Base-by-base conservation (phyloP, 768 basidiomycete genomes). In the Leccinum disarticulatum region DNA sequence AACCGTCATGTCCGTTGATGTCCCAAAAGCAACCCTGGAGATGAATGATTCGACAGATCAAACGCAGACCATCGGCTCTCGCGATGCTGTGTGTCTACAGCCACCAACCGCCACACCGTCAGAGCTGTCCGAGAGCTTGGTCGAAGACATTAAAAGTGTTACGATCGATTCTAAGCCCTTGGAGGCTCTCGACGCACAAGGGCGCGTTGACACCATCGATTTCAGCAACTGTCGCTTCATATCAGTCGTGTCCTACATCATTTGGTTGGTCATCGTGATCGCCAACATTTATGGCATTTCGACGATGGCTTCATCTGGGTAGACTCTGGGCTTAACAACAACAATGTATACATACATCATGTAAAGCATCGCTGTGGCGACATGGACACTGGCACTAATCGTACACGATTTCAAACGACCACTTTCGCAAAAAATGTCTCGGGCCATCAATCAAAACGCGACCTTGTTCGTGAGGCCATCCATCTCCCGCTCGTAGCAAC, bases 401-500 rank as follows among this genome's bases (percentile, higher is more conserved):
- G 13, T 66, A 66, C 57, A 61, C 48, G 17, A 55, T 52, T 47
- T 48, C 33, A 52, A n/a, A 58, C 54, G n/a, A 36, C 33, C 19
- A 4, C 36, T 31, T 47, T 15, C 8, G 19, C 19, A 17, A 9
- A 14, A 4, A 28, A n/a, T 35, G 15, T 46, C 56, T 27, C 41
- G 6, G 22, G 11, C 43, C 27, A 31, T 28, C 51, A 41, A 43
- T 73, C 61, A 81, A 59, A 71, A 82, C 11, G 87, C 85, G 27
- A 89, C 78, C 66, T 75, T 76, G 47, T 69, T 66, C 0, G 78
- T 77, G 61, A 90, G 71, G 6, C 86, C 86, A 28, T 85, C 81
- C 62, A 77, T 50, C 71, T 90, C 88, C 6, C 87, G 80, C 52
- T 84, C 76, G 65, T 77, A 89, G 66, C 85, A 87, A 41, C 87